Evolutionary conservation across 805 yeast genomes (phyloP), one percentile per base, ranked within the genome.

Genomic region (Kuraishia piskuri): DNA sequence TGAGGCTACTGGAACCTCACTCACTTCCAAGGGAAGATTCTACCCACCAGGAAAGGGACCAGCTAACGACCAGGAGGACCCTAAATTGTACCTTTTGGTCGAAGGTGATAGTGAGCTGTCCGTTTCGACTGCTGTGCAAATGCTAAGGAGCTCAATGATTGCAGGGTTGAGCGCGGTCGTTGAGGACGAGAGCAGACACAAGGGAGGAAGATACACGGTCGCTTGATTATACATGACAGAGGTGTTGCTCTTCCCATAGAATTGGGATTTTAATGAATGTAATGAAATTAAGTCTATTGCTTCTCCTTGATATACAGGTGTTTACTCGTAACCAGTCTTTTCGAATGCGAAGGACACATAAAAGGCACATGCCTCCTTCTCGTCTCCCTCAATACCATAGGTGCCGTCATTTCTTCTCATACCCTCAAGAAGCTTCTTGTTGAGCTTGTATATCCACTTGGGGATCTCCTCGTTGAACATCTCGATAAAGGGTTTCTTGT

Each of bases 381-480:
- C 96, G 48, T 83, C 90, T 1, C 96, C 96, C 65, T 84, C 90
- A 40, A 91, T 88, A 36, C 96, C 97, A 61, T 83, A 83, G 50
- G 80, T 77, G 0, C 97, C 97, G 64, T 89, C 95, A 0, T 77
- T 72, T 59, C 94, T 77, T 56, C 80, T 79, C 63, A 94, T 80
- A 5, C 88, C 86, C 51, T 86, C 87, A 10, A 80, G 68, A 63
- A 85, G 78, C 53, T 77, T 78, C 50, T 84, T 86, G 50, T 80
- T 78, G 47, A 88, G 72, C 55, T 70, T 74, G 31, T 75, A 67
- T 57, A 80, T 80, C 76, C 83, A 86, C 26, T 72, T 72, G 7
- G 90, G 90, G 45, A 88, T 84, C 60, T 89, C 91, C 59, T 84
- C 84, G 48, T 83, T 83, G 70, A 90, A 94, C 63, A 90, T 80